phyloP scores from a whole-genome alignment of 371 early-diverging fungal species.

The Zancudomyces culisetae region DNA sequence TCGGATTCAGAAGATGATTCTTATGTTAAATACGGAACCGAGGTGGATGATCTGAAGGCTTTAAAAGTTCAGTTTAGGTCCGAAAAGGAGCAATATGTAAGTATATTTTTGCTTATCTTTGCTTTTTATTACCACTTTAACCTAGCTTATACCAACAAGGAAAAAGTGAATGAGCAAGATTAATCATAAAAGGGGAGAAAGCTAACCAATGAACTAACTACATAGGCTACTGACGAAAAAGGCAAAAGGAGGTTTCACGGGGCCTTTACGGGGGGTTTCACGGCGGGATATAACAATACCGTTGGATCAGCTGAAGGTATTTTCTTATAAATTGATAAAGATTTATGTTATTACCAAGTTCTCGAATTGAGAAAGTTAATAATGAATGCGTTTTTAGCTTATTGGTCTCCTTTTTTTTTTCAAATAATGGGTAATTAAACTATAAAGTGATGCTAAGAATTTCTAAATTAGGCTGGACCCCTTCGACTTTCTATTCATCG shows the following conservation, averaged over 20 bases:
- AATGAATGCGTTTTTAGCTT: no score
- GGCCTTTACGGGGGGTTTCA: slow-evolving; percentile 86
- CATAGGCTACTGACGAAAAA: slow-evolving; percentile 56
- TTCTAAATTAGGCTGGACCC: not conserved
- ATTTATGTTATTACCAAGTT: slow-evolving; percentile 38
- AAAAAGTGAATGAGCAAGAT: no score
- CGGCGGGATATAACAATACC: slow-evolving; percentile 85
- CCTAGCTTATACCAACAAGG: no score
- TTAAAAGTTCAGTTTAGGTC: not conserved
- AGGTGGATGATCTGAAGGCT: not conserved
- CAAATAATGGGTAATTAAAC: no score
- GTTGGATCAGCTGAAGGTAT: slow-evolving; percentile 81
- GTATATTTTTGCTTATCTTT: not conserved
- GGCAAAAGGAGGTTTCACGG: slow-evolving; percentile 80
- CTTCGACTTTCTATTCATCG: slow-evolving; percentile 3
- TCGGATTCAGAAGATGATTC: slow-evolving; percentile 1
- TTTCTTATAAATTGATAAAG: slow-evolving; percentile 45
- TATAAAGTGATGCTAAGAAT: no score
- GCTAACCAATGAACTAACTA: no score
- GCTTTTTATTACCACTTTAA: not conserved
- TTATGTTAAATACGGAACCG: slow-evolving; percentile 1
- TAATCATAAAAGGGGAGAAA: no score
- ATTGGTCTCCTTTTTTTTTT: no score
- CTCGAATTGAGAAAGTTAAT: slow-evolving; percentile 17
- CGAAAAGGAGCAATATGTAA: not conserved